Percentiles rank a stretch among this genome's conserved stretches.
These are phyloP conservation scores for Lunasporangiospora selenospora DNA, from an alignment of 192 early-diverging fungal species.

Conservation along the genomic window DNA sequence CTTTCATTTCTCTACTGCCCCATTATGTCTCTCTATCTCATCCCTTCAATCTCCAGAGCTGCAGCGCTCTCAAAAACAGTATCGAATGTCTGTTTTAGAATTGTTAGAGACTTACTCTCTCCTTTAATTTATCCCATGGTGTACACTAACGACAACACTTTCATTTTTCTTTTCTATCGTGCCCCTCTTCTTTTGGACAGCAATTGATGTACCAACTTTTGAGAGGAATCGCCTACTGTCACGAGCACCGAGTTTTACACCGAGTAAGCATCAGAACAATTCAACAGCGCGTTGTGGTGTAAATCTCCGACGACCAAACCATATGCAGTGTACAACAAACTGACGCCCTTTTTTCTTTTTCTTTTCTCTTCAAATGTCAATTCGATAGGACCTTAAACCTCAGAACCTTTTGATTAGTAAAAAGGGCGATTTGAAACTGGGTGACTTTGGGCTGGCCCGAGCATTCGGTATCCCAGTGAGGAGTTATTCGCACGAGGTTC, in stretches of 20 bases:
- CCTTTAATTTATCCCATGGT: too few species aligned
- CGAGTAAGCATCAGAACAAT: slow-evolving; percentile 63
- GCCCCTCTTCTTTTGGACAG: too few species aligned
- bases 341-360: background rate
- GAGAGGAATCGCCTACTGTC: slow-evolving; percentile 95
- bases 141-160: background rate
- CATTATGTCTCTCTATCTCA: background rate
- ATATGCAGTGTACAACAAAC: too few species aligned
- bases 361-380: background rate
- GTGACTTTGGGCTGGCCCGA: slow-evolving; percentile 96
- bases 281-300: too few species aligned
- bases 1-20: background rate
- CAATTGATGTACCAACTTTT: slow-evolving; percentile 98
- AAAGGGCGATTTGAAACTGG: slow-evolving; percentile 88
- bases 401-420: slow-evolving; percentile 92
- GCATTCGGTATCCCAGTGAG: slow-evolving; percentile 98
- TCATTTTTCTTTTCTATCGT: background rate
- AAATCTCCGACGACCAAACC: too few species aligned
- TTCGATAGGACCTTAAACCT: slow-evolving; percentile 79
- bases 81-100: too few species aligned
- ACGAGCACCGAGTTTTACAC: slow-evolving; percentile 95
- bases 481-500: slow-evolving; percentile 86
- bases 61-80: background rate
- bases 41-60: too few species aligned
- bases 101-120: too few species aligned